Percentiles rank a stretch among this genome's conserved stretches.
These are phyloP conservation scores for Lasiosphaeria ovina DNA, from an alignment of 495 filamentous ascomycete species.

Conservation along the genomic window DNA sequence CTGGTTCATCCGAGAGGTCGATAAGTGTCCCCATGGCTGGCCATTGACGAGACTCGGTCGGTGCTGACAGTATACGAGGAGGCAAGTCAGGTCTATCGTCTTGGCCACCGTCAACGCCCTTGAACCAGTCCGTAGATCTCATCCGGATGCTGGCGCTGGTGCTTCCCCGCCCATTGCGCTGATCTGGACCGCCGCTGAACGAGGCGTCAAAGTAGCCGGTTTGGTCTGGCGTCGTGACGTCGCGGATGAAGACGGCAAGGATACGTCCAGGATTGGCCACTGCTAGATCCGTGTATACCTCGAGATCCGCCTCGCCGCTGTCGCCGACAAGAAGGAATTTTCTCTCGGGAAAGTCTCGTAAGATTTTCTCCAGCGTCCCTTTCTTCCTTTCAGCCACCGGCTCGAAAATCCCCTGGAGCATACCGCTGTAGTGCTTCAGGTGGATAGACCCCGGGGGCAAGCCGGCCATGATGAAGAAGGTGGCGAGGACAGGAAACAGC, in stretches of 20 bases:
- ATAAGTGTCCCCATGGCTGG: constrained; percentile 59
- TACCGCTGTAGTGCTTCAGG: constrained; percentile 90
- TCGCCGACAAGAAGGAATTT: constrained; percentile 92
- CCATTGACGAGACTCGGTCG: constrained; percentile 21
- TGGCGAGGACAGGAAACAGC: constrained; percentile 81
- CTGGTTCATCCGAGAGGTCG: constrained; percentile 58
- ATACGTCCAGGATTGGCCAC: constrained; percentile 78
- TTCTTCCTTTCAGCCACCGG: constrained; percentile 94
- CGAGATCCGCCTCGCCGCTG: constrained; percentile 93
- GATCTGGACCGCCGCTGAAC: constrained; percentile 32
- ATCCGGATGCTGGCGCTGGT: constrained; percentile 3
- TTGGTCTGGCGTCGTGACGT: constrained; percentile 77
- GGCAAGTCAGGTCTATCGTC: constrained; percentile 32
- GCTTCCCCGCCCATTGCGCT: constrained; percentile 25
- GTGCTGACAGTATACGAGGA: constrained; percentile 32
- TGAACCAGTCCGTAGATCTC: constrained; percentile 14
- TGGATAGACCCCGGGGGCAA: constrained; percentile 88
- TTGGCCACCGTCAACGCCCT: constrained; percentile 27
- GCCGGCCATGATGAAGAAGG: constrained; percentile 75
- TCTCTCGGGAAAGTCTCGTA: constrained; percentile 84
- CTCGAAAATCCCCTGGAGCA: constrained; percentile 97
- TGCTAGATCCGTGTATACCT: constrained; percentile 94
- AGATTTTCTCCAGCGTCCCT: constrained; percentile 75
- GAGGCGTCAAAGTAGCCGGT: constrained; percentile 73
- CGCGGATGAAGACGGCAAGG: constrained; percentile 82